Base-by-base conservation (phyloP, 2,329 filamentous ascomycete genomes). In the Cladosporium sp. region DNA sequence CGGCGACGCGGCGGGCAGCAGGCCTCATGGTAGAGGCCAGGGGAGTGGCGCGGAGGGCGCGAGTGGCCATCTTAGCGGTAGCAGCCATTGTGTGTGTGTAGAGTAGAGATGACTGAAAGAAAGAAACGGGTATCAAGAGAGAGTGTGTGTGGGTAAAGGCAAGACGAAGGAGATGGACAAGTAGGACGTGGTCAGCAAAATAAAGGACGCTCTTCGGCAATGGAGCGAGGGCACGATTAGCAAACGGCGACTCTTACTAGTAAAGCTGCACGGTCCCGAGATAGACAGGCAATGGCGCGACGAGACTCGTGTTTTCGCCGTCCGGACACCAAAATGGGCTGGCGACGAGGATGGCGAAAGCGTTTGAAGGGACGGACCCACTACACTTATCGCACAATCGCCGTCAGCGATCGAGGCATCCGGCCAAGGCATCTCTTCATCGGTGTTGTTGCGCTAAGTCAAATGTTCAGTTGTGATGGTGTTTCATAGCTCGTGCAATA, bases 21-120 rank as follows among this genome's bases (percentile, higher is more conserved):
- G 85, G 82, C 74, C 86, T 86, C 75, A 89, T 81, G 66, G 88
- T 82, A 70, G 84, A 71, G 28, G 71, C 69, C 5, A 71, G 66
- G 78, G 68, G 86, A 81, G 74, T 81, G 71, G 69, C 74, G 71
- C 67, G 77, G 64, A 69, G 75, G 64, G 77, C 76, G 74, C 80
- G 78, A 58, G 77, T 74, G 65, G 81, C 75, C 52, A 74, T 74
- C 66, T 75, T 73, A 68, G 76, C 72, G 52, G 71, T 71, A 33
- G 79, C 75, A 64, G 78, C 77, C 79, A 80, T 81, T 53, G 60
- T 68, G 62, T 58, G 37, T 59, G 61, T 26, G 31, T 18, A 5
- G 62, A 46, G 61, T 57, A 57, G 49, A 29, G 37, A 55, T 52
- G 23, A 65, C 58, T 55, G 61, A 63, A 63, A 63, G 52, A 31